Evolutionary conservation across 805 yeast genomes (phyloP).

Genomic region (Metschnikowia proteae): DNA sequence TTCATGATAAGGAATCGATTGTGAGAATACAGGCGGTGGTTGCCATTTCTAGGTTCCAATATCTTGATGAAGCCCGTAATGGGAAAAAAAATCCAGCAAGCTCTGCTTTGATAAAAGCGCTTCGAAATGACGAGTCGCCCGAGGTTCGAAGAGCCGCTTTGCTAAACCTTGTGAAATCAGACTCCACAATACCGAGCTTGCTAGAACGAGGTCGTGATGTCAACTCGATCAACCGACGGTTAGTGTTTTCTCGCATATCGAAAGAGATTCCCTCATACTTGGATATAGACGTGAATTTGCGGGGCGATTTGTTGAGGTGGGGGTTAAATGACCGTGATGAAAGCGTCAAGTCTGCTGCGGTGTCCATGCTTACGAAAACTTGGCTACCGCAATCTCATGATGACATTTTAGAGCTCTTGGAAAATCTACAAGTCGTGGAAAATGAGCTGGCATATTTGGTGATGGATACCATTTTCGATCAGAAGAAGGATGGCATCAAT

Average conservation of each 20-base stretch:
- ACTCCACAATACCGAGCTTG: slow-evolving; percentile 51
- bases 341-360: slow-evolving; percentile 66
- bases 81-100: slow-evolving; percentile 17
- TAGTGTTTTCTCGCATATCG: slow-evolving; percentile 65
- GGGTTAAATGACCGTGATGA: slow-evolving; percentile 87
- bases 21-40: slow-evolving; percentile 84
- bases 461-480: slow-evolving; percentile 56
- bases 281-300: slow-evolving; percentile 41
- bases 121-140: slow-evolving; percentile 77
- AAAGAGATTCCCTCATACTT: slow-evolving; percentile 61
- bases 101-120: slow-evolving; percentile 39
- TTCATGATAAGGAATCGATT: slow-evolving; percentile 69
- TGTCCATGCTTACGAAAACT: slow-evolving; percentile 58
- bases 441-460: slow-evolving; percentile 67
- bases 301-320: slow-evolving; percentile 73
- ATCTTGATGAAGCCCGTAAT: slow-evolving; percentile 27
- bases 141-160: slow-evolving; percentile 88
- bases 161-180: slow-evolving; percentile 58
- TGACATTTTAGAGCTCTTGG: slow-evolving; percentile 69
- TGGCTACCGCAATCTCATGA: slow-evolving; percentile 73
- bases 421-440: slow-evolving; percentile 64
- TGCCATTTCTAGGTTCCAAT: slow-evolving; percentile 75
- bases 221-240: slow-evolving; percentile 65
- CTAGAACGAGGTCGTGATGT: slow-evolving; percentile 82
- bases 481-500: slow-evolving; percentile 59